Percentiles rank a stretch among this genome's conserved stretches.
These are phyloP conservation scores for Hypocreales sp. DNA, from an alignment of 2,329 filamentous ascomycete species.

Conservation along the genomic window DNA sequence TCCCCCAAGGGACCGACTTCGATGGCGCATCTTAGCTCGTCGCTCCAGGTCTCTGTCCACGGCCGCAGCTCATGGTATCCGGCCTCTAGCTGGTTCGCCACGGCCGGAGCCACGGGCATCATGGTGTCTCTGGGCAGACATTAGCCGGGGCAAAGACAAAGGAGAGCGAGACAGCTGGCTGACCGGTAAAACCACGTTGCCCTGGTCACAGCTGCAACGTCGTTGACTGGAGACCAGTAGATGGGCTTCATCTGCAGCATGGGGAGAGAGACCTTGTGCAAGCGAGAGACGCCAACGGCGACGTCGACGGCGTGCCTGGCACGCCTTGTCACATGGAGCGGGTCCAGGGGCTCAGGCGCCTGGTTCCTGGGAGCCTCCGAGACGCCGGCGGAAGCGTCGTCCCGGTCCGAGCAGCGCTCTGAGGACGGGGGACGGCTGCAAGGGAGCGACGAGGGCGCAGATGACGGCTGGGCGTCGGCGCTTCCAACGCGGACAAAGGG, in stretches of 20 bases:
- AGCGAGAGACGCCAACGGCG: constrained; percentile 73
- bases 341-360: not conserved
- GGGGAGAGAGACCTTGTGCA: constrained; percentile 79
- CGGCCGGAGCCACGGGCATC: constrained; percentile 68
- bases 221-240: constrained; percentile 92
- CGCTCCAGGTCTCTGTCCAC: constrained; percentile 84
- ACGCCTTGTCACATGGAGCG: not conserved
- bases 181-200: constrained; percentile 92
- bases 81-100: constrained; percentile 86
- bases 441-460: constrained; percentile 2
- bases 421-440: not conserved
- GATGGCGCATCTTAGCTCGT: constrained; percentile 79
- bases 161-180: too few relatives aligned
- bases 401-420: not conserved
- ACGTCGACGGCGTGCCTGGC: constrained; percentile 36
- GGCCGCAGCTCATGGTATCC: constrained; percentile 76
- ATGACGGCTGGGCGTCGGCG: constrained; percentile 10
- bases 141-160: too few relatives aligned
- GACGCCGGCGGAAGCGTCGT: not conserved
- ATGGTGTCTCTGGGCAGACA: constrained; percentile 52
- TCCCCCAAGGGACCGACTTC: constrained; percentile 83
- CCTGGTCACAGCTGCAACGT: constrained; percentile 65
- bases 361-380: not conserved
- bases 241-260: constrained; percentile 84
- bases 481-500: constrained; percentile 34